Evolutionary conservation across 2,329 filamentous ascomycete genomes (phyloP).

Genomic region (Dactylella cylindrospora): DNA sequence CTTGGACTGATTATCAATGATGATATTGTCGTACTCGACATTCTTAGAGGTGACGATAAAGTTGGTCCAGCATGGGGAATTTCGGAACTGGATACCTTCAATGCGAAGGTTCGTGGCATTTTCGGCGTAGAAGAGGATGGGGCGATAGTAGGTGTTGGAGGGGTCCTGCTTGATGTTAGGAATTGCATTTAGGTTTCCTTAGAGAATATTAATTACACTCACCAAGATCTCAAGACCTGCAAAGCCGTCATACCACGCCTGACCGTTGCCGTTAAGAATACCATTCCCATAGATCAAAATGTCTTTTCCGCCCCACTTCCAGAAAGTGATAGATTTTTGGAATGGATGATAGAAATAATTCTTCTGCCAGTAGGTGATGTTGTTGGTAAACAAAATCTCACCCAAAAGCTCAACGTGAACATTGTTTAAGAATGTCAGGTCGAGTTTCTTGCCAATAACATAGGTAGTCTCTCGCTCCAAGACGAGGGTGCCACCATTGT

Average conservation of each 20-base stretch:
- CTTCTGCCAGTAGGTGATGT: conserved; percentile 57
- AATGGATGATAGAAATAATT: conserved; percentile 59
- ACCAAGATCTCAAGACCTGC: conserved; percentile 53
- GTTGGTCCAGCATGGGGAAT: conserved; percentile 66
- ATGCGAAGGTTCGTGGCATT: conserved; percentile 63
- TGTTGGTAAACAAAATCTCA: conserved; percentile 58
- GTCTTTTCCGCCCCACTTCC: conserved; percentile 65
- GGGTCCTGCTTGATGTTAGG: conserved; percentile 54
- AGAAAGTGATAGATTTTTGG: conserved; percentile 63
- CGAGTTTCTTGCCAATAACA: conserved; percentile 62
- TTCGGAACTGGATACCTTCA: conserved; percentile 62
- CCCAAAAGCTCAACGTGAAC: conserved; percentile 63
- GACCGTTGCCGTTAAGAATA: conserved; percentile 61
- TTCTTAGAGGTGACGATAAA: conserved; percentile 63
- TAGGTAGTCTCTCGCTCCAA: conserved; percentile 60
- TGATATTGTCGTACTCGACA: conserved; percentile 59
- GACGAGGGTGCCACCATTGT: conserved; percentile 62
- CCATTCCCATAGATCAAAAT: conserved; percentile 64
- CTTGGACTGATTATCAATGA: conserved; percentile 60
- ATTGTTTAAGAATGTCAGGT: conserved; percentile 62
- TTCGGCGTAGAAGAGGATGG: conserved; percentile 64
- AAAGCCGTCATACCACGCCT: conserved; percentile 58
- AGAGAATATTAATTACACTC: conserved; percentile 9
- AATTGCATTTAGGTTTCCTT: conserved; percentile 3
- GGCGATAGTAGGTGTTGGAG: conserved; percentile 61